Evolutionary conservation across 371 early-diverging fungal species (phyloP), one percentile per base, ranked within the genome.

Genomic region (Mortierella sp.): DNA sequence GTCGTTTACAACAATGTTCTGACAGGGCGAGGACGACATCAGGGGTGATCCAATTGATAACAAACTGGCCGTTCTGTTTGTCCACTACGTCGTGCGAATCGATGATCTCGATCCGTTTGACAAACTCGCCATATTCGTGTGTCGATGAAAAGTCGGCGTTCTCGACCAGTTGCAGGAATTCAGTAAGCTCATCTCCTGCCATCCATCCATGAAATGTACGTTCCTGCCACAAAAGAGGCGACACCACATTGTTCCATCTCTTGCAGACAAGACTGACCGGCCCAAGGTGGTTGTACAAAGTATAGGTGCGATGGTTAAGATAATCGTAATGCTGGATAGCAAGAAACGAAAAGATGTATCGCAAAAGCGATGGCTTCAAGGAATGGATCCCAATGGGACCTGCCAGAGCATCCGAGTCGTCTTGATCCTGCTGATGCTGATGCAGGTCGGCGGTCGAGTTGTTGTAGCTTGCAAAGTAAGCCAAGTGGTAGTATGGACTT

Each of bases 41-140:
- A 28, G 76, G 76, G 2, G 76, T 76, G 56, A 76, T 76, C 76
- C 76, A 76, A 48, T 76, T 76, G 59, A 76, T 76, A 55, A 76
- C 76, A 46, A 76, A 76, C 62, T 76, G 66, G 2, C 76, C 76
- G 54, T 76, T 76, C 52, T 76, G 69, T 30, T 76, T 76, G 53
- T 76, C 76, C 55, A 76, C 76, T 0, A 76, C 76, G 43, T 76
- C 76, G 52, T 76, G 76, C 54, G 76, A 76, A 48, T 76, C 76
- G 52, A 76, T 76, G 49, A 76, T 76, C 63, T 76, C 76, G 59
- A 76, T 66, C 55, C 76, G 52, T 49, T 65, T 65, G 57, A 76
- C 76, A 61, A 69, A 76, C 54, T 76, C 76, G 49, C 76, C 76
- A 55, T 76, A 76, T 48, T 76, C 76, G 56, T 76, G 76, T 12